Base-by-base conservation (phyloP, 2,329 filamentous ascomycete species). In the Colletotrichum phormii region DNA sequence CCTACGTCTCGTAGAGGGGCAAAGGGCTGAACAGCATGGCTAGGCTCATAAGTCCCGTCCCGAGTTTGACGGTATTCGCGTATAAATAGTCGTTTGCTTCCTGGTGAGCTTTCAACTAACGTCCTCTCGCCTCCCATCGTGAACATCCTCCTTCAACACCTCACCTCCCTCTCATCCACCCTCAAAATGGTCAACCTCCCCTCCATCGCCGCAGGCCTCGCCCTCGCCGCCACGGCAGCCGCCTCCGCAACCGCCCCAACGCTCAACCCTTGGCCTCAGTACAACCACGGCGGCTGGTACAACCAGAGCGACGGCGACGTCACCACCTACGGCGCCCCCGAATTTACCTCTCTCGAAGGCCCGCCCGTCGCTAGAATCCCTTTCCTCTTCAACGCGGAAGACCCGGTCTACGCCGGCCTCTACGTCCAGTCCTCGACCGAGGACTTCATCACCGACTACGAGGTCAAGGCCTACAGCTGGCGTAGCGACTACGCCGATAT, bases 391-490 rank as follows among this genome's bases (percentile, higher is more conserved):
- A 70, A 70, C 29, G 3, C n/a, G 9, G 37, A 2, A 15, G 29
- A 42, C 18, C 29, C 49, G 3, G 8, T 46, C 13, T 60, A 42
- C n/a, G 33, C 54, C 31, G 61, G 42, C 15, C 24, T 70, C 31
- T 65, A 65, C 24, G 33, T 65, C 31, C 61, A 26, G 42, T 65
- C 54, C 18, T 70, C 61, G 11, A 29, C 13, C 12, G 62, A 5
- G 18, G 42, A 70, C 13, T 70, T 37, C 61, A 31, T 70, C 42
- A 70, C 54, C 61, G 24, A 70, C 31, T 65, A 59, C 42, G n/a
- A 51, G 1, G 42, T 65, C 15, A n/a, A 1, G 0, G 62, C 15
- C 61, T 15, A 35, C 29, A 24, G 24, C 26, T 22, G 13, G 26
- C 26, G 26, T 4, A 29, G 26, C 26, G 26, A 29, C 26, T 29